A percentile compares a stretch with the other conserved stretches of the same genome.
These are phyloP conservation scores for Tulasnella sp. DNA, from an alignment of 768 basidiomycete genomes.

Conservation along the genomic window DNA sequence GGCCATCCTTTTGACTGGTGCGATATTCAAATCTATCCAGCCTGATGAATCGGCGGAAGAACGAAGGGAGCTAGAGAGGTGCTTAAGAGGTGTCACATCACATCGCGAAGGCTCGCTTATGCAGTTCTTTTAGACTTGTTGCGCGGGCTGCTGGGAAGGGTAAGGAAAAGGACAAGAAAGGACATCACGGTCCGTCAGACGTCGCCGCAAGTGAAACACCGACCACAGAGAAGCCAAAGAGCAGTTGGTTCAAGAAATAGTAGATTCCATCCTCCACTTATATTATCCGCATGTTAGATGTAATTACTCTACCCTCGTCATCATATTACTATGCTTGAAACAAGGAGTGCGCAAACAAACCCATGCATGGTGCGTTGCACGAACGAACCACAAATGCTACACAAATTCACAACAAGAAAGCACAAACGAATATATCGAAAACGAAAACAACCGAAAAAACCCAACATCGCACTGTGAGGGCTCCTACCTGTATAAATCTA, in stretches of 20 bases:
- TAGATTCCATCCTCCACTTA: neutral
- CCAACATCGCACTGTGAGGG: neutral
- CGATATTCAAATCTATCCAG: constrained; percentile 71
- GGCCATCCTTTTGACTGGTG: constrained; percentile 82
- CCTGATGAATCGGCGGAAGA: constrained; percentile 93
- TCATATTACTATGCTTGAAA: neutral
- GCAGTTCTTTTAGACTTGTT: constrained; percentile 47
- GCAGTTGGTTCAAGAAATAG: neutral
- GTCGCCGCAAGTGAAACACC: neutral
- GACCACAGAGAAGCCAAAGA: neutral
- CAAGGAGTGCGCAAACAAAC: neutral
- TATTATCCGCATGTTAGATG: neutral
- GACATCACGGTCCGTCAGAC: neutral
- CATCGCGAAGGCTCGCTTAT: constrained; percentile 11
- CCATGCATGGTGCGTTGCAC: neutral
- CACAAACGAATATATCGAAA: neutral
- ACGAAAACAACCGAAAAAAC: neutral
- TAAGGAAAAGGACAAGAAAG: constrained; percentile 14
- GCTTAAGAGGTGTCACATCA: constrained; percentile 22
- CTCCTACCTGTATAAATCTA: neutral
- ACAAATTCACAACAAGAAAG: neutral
- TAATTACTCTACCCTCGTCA: neutral
- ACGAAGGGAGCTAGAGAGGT: constrained; percentile 89
- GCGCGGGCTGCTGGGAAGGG: constrained; percentile 60
- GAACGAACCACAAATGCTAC: neutral